Evolutionary conservation across 2,329 filamentous ascomycete species (phyloP).

Genomic region (Fusarium pininemorale): DNA sequence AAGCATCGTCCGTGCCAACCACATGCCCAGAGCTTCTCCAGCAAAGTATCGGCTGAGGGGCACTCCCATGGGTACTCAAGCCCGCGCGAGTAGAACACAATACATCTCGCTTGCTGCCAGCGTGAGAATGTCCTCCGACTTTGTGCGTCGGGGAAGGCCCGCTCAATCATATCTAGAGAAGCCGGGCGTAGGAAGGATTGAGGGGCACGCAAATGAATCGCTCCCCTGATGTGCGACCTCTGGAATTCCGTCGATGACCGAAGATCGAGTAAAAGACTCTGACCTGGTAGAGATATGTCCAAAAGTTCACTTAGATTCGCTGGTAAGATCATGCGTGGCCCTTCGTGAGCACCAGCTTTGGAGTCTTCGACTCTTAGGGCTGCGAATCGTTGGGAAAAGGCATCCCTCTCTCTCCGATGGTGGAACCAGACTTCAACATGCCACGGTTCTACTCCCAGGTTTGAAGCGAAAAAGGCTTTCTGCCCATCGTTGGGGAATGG

Average conservation of each 20-base stretch:
- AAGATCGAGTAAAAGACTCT: conserved; percentile 61
- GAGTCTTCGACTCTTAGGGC: conserved; percentile 54
- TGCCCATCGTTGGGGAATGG: conserved; percentile 59
- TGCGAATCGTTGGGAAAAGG: conserved; percentile 56
- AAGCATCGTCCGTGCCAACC: conserved; percentile 63
- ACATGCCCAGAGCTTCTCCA: conserved; percentile 55
- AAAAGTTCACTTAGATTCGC: conserved; percentile 61
- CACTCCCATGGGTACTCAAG: conserved; percentile 62
- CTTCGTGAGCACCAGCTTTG: conserved; percentile 43
- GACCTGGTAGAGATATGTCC: conserved; percentile 58
- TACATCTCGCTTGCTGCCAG: conserved; percentile 57
- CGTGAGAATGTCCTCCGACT: conserved; percentile 57
- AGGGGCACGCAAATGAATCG: conserved; percentile 62
- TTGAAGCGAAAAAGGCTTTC: conserved; percentile 64
- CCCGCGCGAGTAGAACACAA: conserved; percentile 63
- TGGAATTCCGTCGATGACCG: conserved; percentile 58
- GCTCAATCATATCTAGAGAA: conserved; percentile 61
- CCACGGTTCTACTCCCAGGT: conserved; percentile 59
- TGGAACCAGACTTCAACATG: conserved; percentile 67
- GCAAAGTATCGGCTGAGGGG: conserved; percentile 56
- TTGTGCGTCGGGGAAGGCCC: conserved; percentile 59
- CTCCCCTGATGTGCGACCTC: conserved; percentile 61
- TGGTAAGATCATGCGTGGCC: conserved; percentile 60
- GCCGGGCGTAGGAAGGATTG: conserved; percentile 58
- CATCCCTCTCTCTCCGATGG: conserved; percentile 60